These are phyloP conservation scores for Chlorella vulgaris DNA, from an alignment of 139 green algal species.

Conservation along the genomic window DNA sequence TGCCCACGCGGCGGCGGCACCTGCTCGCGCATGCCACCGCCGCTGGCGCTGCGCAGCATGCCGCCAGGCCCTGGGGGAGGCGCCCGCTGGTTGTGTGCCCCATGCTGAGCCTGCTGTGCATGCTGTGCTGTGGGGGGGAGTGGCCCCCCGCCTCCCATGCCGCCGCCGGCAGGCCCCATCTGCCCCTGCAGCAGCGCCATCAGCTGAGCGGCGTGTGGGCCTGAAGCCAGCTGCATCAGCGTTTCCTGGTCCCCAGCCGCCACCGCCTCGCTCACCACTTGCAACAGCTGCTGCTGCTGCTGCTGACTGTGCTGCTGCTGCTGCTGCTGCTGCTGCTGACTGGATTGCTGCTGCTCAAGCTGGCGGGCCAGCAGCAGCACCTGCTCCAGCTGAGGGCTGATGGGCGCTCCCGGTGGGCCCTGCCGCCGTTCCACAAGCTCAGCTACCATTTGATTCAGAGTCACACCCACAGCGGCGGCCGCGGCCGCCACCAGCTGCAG, in stretches of 20 bases:
- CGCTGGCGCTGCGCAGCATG: no score
- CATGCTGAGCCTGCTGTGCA: no score
- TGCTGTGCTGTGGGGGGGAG: no score
- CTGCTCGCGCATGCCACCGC: no score
- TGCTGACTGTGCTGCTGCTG: background rate
- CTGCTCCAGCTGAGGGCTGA: background rate
- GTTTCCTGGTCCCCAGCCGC: background rate
- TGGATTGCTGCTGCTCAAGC: background rate
- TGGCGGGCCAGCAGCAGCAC: background rate
- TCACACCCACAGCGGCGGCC: background rate
- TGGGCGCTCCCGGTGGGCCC: background rate
- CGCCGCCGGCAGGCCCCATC: background rate
- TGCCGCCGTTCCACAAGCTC: background rate
- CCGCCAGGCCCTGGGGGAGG: no score
- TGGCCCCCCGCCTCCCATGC: background rate
- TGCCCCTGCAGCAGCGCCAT: background rate
- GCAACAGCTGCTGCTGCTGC: background rate
- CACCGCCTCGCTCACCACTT: background rate
- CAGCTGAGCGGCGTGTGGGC: background rate
- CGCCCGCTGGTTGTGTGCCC: no score
- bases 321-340: background rate
- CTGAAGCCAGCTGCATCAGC: background rate
- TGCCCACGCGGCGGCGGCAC: background rate
- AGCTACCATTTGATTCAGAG: background rate
- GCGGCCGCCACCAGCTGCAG: background rate